A percentile compares a stretch with the other conserved stretches of the same genome.
phyloP scores from a whole-genome alignment of 768 basidiomycete genomes.

The Russula vinacea region DNA sequence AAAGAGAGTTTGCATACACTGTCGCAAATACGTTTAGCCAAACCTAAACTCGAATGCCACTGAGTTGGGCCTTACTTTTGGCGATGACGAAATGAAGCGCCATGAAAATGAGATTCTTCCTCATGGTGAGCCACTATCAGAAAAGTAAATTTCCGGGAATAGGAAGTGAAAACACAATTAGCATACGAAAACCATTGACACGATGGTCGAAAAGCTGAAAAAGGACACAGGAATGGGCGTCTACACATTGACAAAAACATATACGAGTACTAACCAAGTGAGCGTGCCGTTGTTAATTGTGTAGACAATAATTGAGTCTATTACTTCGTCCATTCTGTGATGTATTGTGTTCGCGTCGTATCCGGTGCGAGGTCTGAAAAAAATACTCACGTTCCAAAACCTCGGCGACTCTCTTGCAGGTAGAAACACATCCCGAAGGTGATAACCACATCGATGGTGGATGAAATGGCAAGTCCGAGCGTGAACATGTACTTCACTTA shows the following conservation, averaged over 20 bases:
- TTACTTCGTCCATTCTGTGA: constrained; percentile 28
- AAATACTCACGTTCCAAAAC: constrained; percentile 27
- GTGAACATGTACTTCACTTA: constrained; percentile 27
- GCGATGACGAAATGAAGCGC: constrained; percentile 29
- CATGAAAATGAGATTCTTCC: constrained; percentile 28
- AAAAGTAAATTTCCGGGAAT: not conserved
- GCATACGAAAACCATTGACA: constrained; percentile 28
- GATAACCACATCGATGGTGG: constrained; percentile 26
- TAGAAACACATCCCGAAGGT: constrained; percentile 29
- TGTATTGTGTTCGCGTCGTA: not conserved
- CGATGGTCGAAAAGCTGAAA: constrained; percentile 26
- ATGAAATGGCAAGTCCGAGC: constrained; percentile 27
- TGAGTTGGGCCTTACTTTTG: constrained; percentile 22
- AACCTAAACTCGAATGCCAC: not conserved
- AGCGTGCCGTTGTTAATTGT: constrained; percentile 31
- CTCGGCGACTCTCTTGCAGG: constrained; percentile 28
- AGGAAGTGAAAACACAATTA: not conserved
- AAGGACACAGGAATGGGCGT: not conserved
- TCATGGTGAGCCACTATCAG: constrained; percentile 27
- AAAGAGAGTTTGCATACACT: constrained; percentile 31
- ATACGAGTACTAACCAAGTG: constrained; percentile 24
- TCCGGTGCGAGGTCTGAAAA: not conserved
- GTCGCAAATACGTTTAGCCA: not conserved
- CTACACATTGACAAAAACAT: not conserved
- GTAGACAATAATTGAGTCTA: constrained; percentile 28